Base-by-base conservation (phyloP, 176 grass and related monocot species). In the Neostapfia colusana region DNA sequence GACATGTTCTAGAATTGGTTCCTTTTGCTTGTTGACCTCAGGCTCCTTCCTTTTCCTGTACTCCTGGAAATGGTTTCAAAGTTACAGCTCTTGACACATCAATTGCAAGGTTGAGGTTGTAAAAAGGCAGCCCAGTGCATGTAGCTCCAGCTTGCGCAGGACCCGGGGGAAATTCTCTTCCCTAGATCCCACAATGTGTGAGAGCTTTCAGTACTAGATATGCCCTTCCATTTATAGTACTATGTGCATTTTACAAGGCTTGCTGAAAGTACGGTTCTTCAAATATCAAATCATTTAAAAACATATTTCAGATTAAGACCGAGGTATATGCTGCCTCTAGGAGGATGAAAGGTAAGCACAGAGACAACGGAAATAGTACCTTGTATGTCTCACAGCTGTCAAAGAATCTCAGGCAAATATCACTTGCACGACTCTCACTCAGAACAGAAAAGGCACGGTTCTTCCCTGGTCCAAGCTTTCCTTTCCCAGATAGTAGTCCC, bases 371-470 rank as follows among this genome's bases (percentile, higher is more conserved):
- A 72, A 73, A 83, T 24, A 72, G 20, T 88, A 99, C 91, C 91
- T 90, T 99, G 85, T 95, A 99, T 59, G 95, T 95, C 65, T 83
- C 65, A 86, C 95, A 99, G 77, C 80, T 86, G 54, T 99, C 89
- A 36, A 75, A 88, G 69, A 99, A 99, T 76, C 89, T 83, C 38
- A 99, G 91, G 75, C 86, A 89, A 74, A 92, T 87, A 81, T 99
- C 95, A 88, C 95, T 99, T 56, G 95, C 95, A 79, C 91, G 87
- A 64, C 82, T 99, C 77, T 99, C 95, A 63, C 83, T 99, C 16
- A 99, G 81, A 63, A 95, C 91, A 82, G 95, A 94, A 80, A 99
- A 99, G 57, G 91, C 89, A 12, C 89, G 83, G 74, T 92, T 86
- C n/a, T 83, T 67, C 21, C 80, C 95, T 53, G 77, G 83, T 62